phyloP scores from a whole-genome alignment of 257 asterid species.

The Solanum virginianum region DNA sequence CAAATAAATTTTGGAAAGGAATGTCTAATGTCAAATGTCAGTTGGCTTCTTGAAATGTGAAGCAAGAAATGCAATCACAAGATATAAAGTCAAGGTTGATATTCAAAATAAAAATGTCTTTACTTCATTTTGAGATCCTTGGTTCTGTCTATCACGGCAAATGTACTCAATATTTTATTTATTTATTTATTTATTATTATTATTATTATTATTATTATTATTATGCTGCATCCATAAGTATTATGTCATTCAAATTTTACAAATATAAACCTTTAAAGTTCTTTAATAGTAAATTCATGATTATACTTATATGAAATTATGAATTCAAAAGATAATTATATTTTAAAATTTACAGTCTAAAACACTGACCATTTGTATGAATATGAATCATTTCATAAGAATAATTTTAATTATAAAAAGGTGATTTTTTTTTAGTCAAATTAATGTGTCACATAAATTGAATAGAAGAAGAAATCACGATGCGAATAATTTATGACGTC shows the following conservation, averaged over 20 bases:
- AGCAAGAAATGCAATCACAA: background rate
- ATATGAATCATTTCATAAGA: too few species aligned
- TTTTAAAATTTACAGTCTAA: background rate
- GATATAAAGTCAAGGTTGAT: background rate
- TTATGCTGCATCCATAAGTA: background rate
- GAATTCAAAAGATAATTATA: background rate
- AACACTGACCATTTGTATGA: background rate
- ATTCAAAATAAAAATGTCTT: conserved; percentile 8
- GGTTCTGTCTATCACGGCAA: conserved; percentile 55
- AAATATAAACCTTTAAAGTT: background rate
- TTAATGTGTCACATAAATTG: background rate
- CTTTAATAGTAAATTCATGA: background rate
- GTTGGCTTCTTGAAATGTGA: background rate
- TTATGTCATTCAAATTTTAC: background rate
- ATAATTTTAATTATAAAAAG: background rate
- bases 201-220: background rate
- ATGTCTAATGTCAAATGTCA: background rate
- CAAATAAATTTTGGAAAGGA: background rate
- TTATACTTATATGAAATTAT: background rate
- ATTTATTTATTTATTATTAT: too few species aligned
- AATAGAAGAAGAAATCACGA: background rate
- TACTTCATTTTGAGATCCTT: conserved; percentile 35
- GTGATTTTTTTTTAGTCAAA: background rate
- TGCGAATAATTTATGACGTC: background rate
- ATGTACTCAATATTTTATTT: conserved; percentile 29